Evolutionary conservation across 164 flowering plant species (phyloP).

Genomic region (Annona cherimola): DNA sequence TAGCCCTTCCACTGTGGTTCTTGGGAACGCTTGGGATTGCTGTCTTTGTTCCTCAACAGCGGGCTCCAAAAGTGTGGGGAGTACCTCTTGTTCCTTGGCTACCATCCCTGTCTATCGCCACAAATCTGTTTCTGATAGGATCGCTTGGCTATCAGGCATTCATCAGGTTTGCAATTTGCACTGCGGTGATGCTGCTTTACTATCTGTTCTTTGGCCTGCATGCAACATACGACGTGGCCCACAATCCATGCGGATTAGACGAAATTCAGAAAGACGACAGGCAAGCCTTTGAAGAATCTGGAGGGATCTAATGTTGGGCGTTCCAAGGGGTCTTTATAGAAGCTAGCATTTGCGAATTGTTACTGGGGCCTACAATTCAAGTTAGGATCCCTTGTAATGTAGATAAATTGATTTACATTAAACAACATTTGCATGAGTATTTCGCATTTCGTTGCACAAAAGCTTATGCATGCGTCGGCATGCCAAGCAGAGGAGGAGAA

Average conservation of each 20-base stretch:
- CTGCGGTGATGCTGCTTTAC: conserved; percentile 57
- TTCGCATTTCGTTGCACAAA: too few relatives aligned
- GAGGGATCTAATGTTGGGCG: not conserved
- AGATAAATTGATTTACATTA: too few relatives aligned
- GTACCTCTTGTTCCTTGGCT: conserved; percentile 85
- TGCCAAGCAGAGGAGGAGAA: too few relatives aligned
- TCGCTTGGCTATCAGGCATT: conserved; percentile 61
- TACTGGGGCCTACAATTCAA: too few relatives aligned
- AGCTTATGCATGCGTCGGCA: too few relatives aligned
- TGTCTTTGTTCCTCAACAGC: conserved; percentile 36
- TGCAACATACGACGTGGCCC: conserved; percentile 78
- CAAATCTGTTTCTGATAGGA: conserved; percentile 75
- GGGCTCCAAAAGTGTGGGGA: conserved; percentile 63
- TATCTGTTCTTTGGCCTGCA: conserved; percentile 70
- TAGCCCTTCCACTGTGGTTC: conserved; percentile 47
- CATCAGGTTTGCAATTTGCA: conserved; percentile 65
- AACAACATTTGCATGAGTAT: too few relatives aligned
- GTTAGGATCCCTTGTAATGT: too few relatives aligned
- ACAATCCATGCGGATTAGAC: conserved; percentile 22
- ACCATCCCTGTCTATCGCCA: conserved; percentile 71
- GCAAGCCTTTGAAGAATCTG: not conserved
- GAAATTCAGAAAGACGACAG: not conserved
- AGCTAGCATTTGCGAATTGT: too few relatives aligned
- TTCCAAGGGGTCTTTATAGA: not conserved
- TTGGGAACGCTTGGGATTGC: conserved; percentile 49